Evolutionary conservation across 2,329 filamentous ascomycete genomes (phyloP).

Genomic region (Eurotiales sp.): DNA sequence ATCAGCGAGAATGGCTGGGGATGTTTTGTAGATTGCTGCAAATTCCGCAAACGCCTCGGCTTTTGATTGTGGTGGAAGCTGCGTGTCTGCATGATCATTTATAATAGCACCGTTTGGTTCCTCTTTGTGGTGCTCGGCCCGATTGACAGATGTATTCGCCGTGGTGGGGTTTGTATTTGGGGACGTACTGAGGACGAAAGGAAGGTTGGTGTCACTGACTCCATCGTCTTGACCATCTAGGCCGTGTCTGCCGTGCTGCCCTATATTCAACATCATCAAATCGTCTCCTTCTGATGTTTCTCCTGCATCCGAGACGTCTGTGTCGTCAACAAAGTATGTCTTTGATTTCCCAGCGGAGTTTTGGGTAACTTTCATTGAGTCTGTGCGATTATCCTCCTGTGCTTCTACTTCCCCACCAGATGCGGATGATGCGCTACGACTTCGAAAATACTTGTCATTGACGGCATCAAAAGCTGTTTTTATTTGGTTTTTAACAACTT

Average conservation of each 20-base stretch:
- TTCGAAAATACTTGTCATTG: constrained; percentile 36
- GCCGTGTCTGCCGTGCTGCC: constrained; percentile 17
- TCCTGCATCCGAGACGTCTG: constrained; percentile 24
- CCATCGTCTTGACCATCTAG: constrained; percentile 3
- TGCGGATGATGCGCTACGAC: constrained; percentile 32
- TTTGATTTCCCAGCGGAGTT: neutral
- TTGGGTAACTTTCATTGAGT: neutral
- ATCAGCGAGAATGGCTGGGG: constrained; percentile 34
- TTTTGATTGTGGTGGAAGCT: constrained; percentile 24
- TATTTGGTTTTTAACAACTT: constrained; percentile 16
- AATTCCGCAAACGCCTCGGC: constrained; percentile 32
- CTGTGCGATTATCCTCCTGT: constrained; percentile 7
- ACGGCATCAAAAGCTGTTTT: constrained; percentile 30
- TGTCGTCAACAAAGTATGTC: constrained; percentile 23
- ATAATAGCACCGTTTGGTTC: constrained; percentile 3
- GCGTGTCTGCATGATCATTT: neutral
- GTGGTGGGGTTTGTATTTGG: constrained; percentile 16
- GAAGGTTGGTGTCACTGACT: constrained; percentile 2
- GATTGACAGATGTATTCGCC: neutral
- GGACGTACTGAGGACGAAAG: constrained; percentile 21
- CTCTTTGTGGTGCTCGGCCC: neutral
- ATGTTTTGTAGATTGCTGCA: constrained; percentile 30
- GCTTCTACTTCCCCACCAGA: constrained; percentile 15
- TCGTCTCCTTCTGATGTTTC: constrained; percentile 35
- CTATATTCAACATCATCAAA: constrained; percentile 42